Evolutionary conservation across 192 early-diverging fungal genomes (phyloP), one percentile per base, ranked within the genome.

Genomic region (Dissophora globulifera): DNA sequence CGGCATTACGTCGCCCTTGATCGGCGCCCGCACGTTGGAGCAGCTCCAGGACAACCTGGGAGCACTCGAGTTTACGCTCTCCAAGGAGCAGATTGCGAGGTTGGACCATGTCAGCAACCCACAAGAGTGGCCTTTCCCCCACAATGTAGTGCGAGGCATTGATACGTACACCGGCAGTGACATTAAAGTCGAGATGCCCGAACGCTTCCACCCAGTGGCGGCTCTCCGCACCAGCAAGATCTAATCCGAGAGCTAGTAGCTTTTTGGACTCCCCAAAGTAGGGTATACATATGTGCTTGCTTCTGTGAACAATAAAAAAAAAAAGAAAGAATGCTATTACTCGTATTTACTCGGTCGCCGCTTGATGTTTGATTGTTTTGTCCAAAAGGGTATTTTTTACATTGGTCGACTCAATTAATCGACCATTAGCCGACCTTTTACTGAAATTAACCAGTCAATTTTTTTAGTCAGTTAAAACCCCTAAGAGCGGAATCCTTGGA

Each of bases 1-100:
- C 4, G 78, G 81, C 15, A 65, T 82, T 20, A 80, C 81, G 0
- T 80, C 81, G 19, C 54, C 74, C 17, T 33, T 82, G 32, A 42
- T 70, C 29, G 81, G 78, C 22, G 81, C 64, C 1, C 42, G 71
- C 22, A 82, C 62, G 1, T 50, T 82, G 40, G 45, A 55, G 16
- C 69, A 74, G 20, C 42, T 82, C 20, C 50, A 79, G n/a, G 62
- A 69, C 15, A 80, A 79, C 22, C 22, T 82, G 30, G 49, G 63
- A 9, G 65, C 81, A 0, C 20, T 83, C 2, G 81, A 79, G 32
- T 80, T 83, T 25, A 81, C 65, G 8, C 56, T 81, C 20, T 54
- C 65, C 5, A 7, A 31, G n/a, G 43, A 62, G 15, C 79, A 81
- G 32, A 81, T 81, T 58, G 71, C 58, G 13, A 19, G 79, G 30